Evolutionary conservation across 805 yeast genomes (phyloP).

Genomic region (Yamadazyma paraphyllophila): DNA sequence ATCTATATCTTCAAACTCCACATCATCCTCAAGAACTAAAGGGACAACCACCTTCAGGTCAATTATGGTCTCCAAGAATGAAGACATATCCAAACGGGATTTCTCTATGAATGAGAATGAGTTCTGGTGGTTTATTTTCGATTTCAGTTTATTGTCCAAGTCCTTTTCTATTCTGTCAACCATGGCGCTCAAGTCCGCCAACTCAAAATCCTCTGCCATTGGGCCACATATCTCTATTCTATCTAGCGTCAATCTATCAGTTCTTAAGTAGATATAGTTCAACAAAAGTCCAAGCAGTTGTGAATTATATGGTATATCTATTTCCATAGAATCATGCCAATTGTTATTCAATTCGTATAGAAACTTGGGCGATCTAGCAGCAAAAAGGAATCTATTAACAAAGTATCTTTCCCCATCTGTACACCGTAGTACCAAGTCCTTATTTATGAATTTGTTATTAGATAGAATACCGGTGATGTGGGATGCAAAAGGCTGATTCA

Average conservation of each 20-base stretch:
- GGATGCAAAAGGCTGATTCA: slow-evolving; percentile 68
- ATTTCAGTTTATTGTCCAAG: slow-evolving; percentile 17
- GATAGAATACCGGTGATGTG: slow-evolving; percentile 54
- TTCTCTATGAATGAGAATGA: slow-evolving; percentile 31
- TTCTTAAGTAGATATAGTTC: slow-evolving; percentile 33
- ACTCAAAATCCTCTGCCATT: slow-evolving; percentile 28
- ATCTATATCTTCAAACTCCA: slow-evolving; percentile 32
- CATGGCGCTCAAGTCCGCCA: slow-evolving; percentile 37
- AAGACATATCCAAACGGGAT: slow-evolving; percentile 33
- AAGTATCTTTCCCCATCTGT: slow-evolving; percentile 29
- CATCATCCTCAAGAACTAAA: slow-evolving; percentile 20
- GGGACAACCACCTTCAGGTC: slow-evolving; percentile 14
- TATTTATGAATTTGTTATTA: slow-evolving; percentile 16
- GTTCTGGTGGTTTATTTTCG: slow-evolving; percentile 31
- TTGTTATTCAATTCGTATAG: slow-evolving; percentile 15
- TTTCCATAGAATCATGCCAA: slow-evolving; percentile 9
- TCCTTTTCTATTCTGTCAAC: slow-evolving; percentile 26
- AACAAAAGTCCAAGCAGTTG: slow-evolving; percentile 22
- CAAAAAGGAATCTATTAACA: slow-evolving; percentile 32
- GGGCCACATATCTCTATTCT: slow-evolving; percentile 5
- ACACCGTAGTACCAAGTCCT: slow-evolving; percentile 16
- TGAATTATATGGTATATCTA: slow-evolving; percentile 19
- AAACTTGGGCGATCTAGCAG: slow-evolving; percentile 31
- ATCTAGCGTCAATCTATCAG: slow-evolving; percentile 26
- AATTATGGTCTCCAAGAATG: slow-evolving; percentile 27